A percentile compares a stretch with the other conserved stretches of the same genome.
These are phyloP conservation scores for Ceratobasidium sp. DNA, from an alignment of 1,284 basidiomycete genomes.

Conservation along the genomic window DNA sequence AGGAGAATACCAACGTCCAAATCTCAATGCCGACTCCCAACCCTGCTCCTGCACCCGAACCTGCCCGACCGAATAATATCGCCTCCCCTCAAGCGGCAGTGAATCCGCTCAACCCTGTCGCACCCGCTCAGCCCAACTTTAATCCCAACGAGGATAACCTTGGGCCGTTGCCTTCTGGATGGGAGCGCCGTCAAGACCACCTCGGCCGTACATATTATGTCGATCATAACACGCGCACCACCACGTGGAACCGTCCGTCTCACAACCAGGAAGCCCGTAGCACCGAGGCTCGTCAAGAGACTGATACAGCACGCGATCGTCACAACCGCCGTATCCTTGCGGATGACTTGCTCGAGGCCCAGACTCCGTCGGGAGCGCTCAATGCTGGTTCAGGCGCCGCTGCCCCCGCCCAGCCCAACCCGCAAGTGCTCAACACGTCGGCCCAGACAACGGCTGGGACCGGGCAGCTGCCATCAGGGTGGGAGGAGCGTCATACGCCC, in stretches of 20 bases:
- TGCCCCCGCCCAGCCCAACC: constrained; percentile 46
- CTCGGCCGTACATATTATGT: constrained; percentile 92
- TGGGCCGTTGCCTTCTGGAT: constrained; percentile 83
- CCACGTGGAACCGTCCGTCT: constrained; percentile 88
- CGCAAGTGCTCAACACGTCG: constrained; percentile 20
- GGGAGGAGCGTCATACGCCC: constrained; percentile 98
- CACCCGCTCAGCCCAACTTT: constrained; percentile 66
- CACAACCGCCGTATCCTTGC: constrained; percentile 79
- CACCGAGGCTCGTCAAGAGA: constrained; percentile 47
- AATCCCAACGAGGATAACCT: constrained; percentile 81
- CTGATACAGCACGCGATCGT: constrained; percentile 74
- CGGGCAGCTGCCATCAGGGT: constrained; percentile 89
- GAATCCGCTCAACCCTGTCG: constrained; percentile 45
- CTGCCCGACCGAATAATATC: constrained; percentile 41
- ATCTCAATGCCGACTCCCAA: constrained; percentile 52
- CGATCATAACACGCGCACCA: constrained; percentile 91
- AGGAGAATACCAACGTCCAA: constrained; percentile 42
- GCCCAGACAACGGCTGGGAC: constrained; percentile 75
- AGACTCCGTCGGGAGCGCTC: constrained; percentile 42
- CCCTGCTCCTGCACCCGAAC: constrained; percentile 32
- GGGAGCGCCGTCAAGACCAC: constrained; percentile 92
- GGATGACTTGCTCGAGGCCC: constrained; percentile 77
- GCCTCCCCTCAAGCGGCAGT: constrained; percentile 48
- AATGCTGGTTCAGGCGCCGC: constrained; percentile 28
- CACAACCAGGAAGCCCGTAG: constrained; percentile 54